Evolutionary conservation across 2,329 filamentous ascomycete genomes (phyloP).

Genomic region (Aspergillus awamori): DNA sequence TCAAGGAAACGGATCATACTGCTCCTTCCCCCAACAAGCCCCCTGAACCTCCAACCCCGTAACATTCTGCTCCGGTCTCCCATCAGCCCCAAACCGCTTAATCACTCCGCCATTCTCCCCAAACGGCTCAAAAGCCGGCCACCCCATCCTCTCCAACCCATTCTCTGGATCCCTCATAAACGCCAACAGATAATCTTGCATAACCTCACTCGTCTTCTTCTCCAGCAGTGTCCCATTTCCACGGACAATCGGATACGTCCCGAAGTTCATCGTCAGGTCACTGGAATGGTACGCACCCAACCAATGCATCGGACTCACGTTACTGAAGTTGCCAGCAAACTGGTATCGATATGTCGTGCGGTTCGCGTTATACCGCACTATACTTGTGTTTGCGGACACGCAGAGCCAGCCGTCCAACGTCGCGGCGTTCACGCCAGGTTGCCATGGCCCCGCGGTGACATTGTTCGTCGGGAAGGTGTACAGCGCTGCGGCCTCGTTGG

Average conservation of each 20-base stretch:
- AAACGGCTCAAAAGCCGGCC: neutral
- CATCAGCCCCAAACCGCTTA: conserved; percentile 1
- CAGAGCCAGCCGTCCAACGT: neutral
- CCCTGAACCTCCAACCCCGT: neutral
- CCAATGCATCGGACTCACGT: conserved; percentile 2
- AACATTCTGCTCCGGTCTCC: neutral
- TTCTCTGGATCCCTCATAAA: neutral
- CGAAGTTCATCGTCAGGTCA: conserved; percentile 1
- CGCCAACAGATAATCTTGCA: conserved; percentile 5
- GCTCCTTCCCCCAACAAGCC: neutral
- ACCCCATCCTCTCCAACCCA: neutral
- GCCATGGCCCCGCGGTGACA: neutral
- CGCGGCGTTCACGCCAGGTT: neutral
- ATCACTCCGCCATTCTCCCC: neutral
- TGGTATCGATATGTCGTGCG: neutral
- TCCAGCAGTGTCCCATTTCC: neutral
- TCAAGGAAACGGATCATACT: conserved; percentile 2
- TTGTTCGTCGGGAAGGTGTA: neutral
- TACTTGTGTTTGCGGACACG: neutral
- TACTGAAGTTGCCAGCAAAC: neutral
- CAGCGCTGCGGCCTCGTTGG: neutral
- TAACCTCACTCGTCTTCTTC: neutral
- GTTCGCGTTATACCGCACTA: neutral
- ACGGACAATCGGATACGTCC: neutral
- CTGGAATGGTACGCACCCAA: conserved; percentile 4